Percentiles rank a stretch among this genome's conserved stretches.
phyloP scores from a whole-genome alignment of 1,284 basidiomycete species.

The Cutaneotrichosporon spelunceum region DNA sequence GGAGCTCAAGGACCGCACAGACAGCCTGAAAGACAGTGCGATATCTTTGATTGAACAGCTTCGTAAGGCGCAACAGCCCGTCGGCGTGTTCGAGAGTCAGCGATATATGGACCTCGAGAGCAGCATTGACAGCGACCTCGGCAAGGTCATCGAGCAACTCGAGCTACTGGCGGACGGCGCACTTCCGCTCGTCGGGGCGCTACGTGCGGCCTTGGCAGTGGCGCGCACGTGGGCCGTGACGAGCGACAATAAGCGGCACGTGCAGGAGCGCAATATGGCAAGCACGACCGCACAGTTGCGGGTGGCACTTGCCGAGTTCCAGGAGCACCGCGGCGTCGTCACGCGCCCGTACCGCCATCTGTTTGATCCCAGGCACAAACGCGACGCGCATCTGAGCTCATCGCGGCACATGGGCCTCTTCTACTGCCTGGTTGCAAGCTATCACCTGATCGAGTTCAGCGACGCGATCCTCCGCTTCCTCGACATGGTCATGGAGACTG shows the following conservation, averaged over 20 bases:
- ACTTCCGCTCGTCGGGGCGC: constrained; percentile 54
- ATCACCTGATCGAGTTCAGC: constrained; percentile 62
- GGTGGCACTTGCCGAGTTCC: constrained; percentile 53
- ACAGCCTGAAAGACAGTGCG: constrained; percentile 30
- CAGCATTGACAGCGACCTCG: constrained; percentile 51
- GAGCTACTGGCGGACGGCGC: constrained; percentile 60
- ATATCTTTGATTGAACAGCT: constrained; percentile 42
- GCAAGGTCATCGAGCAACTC: constrained; percentile 57
- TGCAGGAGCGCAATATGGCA: neutral
- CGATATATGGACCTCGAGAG: constrained; percentile 73
- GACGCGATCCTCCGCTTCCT: constrained; percentile 56
- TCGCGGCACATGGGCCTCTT: constrained; percentile 52
- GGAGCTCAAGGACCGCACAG: neutral
- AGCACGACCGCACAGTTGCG: constrained; percentile 1
- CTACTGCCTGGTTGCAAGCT: constrained; percentile 72
- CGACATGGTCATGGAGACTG: constrained; percentile 59
- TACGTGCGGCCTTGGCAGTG: constrained; percentile 31
- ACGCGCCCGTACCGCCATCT: constrained; percentile 66
- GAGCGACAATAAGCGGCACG: constrained; percentile 8
- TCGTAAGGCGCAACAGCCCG: constrained; percentile 57
- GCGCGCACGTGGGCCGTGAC: constrained; percentile 32
- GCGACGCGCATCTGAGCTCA: constrained; percentile 5
- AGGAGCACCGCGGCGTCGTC: constrained; percentile 56
- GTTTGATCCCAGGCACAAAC: constrained; percentile 55
- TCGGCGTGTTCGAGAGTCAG: constrained; percentile 77